Evolutionary conservation across 495 filamentous ascomycete species (phyloP), one percentile per base, ranked within the genome.

Genomic region (Tuber calosporum): DNA sequence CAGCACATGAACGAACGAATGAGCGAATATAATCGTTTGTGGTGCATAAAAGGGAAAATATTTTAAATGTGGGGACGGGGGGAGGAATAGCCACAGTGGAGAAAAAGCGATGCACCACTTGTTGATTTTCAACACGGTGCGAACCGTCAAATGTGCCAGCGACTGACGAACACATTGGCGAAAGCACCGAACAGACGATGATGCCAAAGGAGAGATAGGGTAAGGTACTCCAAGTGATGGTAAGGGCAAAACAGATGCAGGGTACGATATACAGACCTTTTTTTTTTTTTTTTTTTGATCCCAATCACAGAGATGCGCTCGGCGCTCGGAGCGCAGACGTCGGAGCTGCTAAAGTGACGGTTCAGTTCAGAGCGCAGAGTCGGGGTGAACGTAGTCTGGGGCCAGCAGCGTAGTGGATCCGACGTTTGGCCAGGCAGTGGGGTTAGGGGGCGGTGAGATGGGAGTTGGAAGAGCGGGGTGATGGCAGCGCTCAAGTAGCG

Each of bases 261-360:
- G 40, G 22, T 77, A 58, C 68, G 34, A 68, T 67, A 70, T 69
- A 53, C 74, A 40, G 72, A 78, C 76, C 76, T 78, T 73, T 41
- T 53, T 73, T 75, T 40, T 58, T 9, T 68, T 66, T 70, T 67
- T 70, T 73, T 75, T 40, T 58, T 9, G 48, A 58, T 72, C 68
- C 53, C 53, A 73, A 73, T 68, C 67, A 78, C 40, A 43, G 45
- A 70, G 69, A 62, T 73, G 76, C 76, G 76, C 76, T 78, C 76
- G 34, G 76, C 76, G 76, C 76, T 78, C 76, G 69, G 71, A 74
- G 76, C 69, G 71, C 53, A 62, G 53, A 7, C 9, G 53, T 30
- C 3, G 13, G 53, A 62, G 53, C 13, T 17, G 53, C 1, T 62
- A 62, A 62, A 30, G 13, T 62, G 30, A 62, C 26, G 53, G 53